These are phyloP conservation scores for Paramecium caudatum DNA, from an alignment of 73 alveolate species.

Conservation along the genomic window DNA sequence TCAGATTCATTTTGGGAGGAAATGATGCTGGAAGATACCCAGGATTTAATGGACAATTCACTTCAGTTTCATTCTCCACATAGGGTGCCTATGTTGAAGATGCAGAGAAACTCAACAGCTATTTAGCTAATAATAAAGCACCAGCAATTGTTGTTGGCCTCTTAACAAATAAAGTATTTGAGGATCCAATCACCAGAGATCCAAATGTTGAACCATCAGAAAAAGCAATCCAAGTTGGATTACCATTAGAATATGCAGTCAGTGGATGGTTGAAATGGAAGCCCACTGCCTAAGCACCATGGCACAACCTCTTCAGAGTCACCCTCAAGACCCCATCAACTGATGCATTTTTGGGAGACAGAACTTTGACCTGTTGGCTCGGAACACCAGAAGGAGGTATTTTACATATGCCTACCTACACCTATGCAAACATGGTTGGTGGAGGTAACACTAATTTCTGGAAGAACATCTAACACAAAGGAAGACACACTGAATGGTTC, in stretches of 20 bases:
- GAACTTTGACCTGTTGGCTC: conserved; percentile 56
- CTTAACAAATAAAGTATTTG: neutral
- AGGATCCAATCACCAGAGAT: conserved; percentile 6
- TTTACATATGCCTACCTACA: conserved; percentile 60
- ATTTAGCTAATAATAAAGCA: neutral
- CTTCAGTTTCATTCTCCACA: conserved; percentile 49
- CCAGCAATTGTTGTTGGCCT: conserved; percentile 5
- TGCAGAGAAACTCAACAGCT: neutral
- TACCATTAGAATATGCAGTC: conserved; percentile 63
- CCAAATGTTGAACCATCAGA: conserved; percentile 17
- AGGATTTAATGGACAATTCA: conserved; percentile 61
- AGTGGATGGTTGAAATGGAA: conserved; percentile 73
- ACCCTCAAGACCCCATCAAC: conserved; percentile 64
- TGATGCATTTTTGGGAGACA: conserved; percentile 53
- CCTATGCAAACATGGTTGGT: conserved; percentile 55
- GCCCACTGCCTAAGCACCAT: conserved; percentile 59
- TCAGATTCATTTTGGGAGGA: conserved; percentile 70
- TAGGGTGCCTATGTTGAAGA: conserved; percentile 46
- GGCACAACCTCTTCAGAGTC: conserved; percentile 73
- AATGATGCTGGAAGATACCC: conserved; percentile 63
- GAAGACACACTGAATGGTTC: conserved; percentile 50
- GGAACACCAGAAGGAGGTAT: conserved; percentile 67
- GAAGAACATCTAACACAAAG: conserved; percentile 44
- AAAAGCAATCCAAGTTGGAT: neutral
- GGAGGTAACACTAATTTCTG: conserved; percentile 33